Evolutionary conservation across 768 basidiomycete species (phyloP), one percentile per base, ranked within the genome.

Genomic region (Hericium erinaceus): DNA sequence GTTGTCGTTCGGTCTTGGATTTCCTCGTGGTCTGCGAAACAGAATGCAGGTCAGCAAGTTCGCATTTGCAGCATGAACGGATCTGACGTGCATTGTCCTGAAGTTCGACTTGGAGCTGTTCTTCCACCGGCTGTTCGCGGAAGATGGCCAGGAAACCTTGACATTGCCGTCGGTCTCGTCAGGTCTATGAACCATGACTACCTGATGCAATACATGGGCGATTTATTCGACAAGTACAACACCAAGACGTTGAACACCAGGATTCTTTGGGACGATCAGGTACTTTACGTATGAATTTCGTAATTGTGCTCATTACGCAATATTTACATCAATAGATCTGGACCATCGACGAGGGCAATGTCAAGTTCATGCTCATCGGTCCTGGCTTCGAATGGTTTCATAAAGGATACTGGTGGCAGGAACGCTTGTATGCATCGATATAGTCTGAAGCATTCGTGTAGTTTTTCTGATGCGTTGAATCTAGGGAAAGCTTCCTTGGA

Each of bases 71-170:
- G 8, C 33, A 6, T 33, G 33, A 8, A 33, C 33, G 6, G 33
- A 33, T 33, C 33, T 33, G 33, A 33, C 33, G 1, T 9, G 8
- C 28, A 2, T 33, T 33, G 33, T 33, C 33, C n/a, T 5, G 10
- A 13, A 46, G 44, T 7, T 20, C 44, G 44, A n/a, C 44, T 83
- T 13, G 77, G 78, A 4, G 83, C 82, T 4, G 72, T 72, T 58
- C 73, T 69, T 2, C 80, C 85, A 52, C 83, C 83, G 4, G 70
- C 76, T 18, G 80, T 87, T 15, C 71, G 78, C 16, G 87, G 87
- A 8, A 83, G 78, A 72, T 87, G 84, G 84, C 87, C 85, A 3
- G 87, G 87, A 18, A 89, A 89, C 66, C 70, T 89, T 63, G 87
- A 90, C 64, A 68, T 89, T 51, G 75, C 87, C 57, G 64, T 86